Percentiles rank a stretch among this genome's conserved stretches.
These are phyloP conservation scores for Sisymbrium irio DNA, from an alignment of 345 rosid species.

Conservation along the genomic window DNA sequence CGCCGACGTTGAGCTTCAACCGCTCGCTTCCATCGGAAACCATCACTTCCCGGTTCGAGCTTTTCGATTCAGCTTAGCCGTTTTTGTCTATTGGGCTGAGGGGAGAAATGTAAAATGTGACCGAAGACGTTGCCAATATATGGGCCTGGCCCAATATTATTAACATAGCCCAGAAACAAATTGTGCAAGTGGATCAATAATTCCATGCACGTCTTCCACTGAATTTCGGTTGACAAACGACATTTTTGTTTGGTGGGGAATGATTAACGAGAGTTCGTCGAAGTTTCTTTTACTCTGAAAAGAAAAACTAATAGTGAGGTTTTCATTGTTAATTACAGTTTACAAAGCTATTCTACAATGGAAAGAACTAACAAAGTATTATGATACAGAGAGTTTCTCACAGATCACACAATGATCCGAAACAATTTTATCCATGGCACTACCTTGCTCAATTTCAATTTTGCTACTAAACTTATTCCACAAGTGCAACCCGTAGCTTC, in stretches of 20 bases:
- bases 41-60: not conserved
- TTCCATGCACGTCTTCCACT: not conserved
- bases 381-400: conserved; percentile 2
- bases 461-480: conserved; percentile 49
- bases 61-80: not conserved
- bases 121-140: not conserved
- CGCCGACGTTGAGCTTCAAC: conserved; percentile 90
- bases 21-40: conserved; percentile 28
- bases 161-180: not conserved
- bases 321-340: conserved; percentile 19
- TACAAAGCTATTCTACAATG: conserved; percentile 12
- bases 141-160: not conserved
- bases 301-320: too few relatives aligned
- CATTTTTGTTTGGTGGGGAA: not conserved
- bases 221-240: not conserved
- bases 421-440: conserved; percentile 41
- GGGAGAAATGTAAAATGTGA: not conserved
- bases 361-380: not conserved
- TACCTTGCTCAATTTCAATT: conserved; percentile 44
- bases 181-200: not conserved
- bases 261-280: not conserved
- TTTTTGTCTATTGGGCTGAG: not conserved
- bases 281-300: too few relatives aligned
- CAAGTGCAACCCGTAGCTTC: conserved; percentile 44
- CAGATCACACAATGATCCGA: conserved; percentile 42